Conservation (phyloP, 1,139 yeast genomes). For the Blastobotrys capitulatus region DNA sequence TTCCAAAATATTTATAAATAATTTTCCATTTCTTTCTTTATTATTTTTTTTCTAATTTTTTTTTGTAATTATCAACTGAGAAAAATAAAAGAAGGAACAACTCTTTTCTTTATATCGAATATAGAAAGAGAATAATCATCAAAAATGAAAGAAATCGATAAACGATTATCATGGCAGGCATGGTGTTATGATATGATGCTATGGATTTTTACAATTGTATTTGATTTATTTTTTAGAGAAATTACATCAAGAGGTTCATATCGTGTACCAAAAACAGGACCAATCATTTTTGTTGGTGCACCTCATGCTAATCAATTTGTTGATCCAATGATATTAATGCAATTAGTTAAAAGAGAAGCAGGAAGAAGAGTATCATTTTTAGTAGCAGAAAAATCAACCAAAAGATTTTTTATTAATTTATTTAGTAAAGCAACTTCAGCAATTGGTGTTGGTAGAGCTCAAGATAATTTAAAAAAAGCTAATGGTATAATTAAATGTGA, state of each 20-base stretch:
- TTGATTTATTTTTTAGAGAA: conserved; percentile 74
- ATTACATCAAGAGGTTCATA: conserved; percentile 88
- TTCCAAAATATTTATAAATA: no score
- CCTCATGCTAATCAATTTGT: conserved; percentile 98
- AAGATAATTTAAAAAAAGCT: conserved; percentile 65
- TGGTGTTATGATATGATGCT: conserved; percentile 35
- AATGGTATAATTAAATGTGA: conserved; percentile 56
- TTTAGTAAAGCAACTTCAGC: conserved; percentile 71
- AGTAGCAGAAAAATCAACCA: conserved; percentile 79
- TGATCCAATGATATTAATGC: conserved; percentile 82
- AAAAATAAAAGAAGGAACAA: neutral
- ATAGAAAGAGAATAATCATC: neutral
- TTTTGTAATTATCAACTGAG: no score
- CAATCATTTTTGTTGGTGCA: conserved; percentile 92
- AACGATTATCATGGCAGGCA: conserved; percentile 8
- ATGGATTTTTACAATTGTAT: conserved; percentile 36
- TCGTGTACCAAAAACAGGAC: conserved; percentile 76
- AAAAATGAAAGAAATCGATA: conserved; percentile 13
- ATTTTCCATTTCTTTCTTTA: no score
- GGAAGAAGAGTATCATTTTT: conserved; percentile 75
- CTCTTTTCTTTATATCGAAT: neutral
- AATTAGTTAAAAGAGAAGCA: conserved; percentile 68
- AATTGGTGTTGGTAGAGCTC: conserved; percentile 89
- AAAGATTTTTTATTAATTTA: conserved; percentile 62
- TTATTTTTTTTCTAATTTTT: no score